Base-by-base conservation (phyloP, 2,329 filamentous ascomycete genomes). In the Talaromyces marneffei region DNA sequence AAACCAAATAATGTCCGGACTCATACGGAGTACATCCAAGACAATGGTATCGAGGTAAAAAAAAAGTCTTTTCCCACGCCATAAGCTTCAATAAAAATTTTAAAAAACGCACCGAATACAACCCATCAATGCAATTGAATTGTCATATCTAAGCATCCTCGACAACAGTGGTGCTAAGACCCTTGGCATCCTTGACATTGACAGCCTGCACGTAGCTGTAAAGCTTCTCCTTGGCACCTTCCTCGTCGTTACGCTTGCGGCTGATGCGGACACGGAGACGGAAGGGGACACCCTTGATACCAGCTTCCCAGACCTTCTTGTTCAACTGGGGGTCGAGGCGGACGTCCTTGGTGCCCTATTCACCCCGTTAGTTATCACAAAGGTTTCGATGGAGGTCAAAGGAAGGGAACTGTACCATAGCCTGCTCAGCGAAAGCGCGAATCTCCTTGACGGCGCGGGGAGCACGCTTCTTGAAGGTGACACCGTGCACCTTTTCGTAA, bases 261-360 rank as follows among this genome's bases (percentile, higher is more conserved):
- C 92, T 96, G 83, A 99, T 97, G 83, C 95, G 92, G 78, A 99
- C 88, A 76, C 94, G 93, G 74, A 99, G 86, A 82, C 95, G 89
- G 90, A 89, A 97, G 72, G 93, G 91, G 71, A 97, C 92, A 77
- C 94, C 95, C 90, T 97, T 99, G 85, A 99, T 88, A 81, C 94
- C 94, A 77, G 89, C 85, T 84, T 99, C 94, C 94, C 94, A 99
- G 80, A 99, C 93, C 87, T 99, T 97, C 91, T 99, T 99, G 90
- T 99, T 99, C 77, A 99, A 84, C 84, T 94, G 90, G 77, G 94
- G 94, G 87, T 99, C 94, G 78, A 99, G 83, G 75, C 94, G 94
- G 83, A 99, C 94, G 79, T 99, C 94, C 76, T 85, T 82, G 82
- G 94, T 99, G 78, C 93, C 93, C 94, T 99, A 72, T 14, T 2